Conservation (phyloP, 176 grass and related monocot species). For the Oryza officinalis region DNA sequence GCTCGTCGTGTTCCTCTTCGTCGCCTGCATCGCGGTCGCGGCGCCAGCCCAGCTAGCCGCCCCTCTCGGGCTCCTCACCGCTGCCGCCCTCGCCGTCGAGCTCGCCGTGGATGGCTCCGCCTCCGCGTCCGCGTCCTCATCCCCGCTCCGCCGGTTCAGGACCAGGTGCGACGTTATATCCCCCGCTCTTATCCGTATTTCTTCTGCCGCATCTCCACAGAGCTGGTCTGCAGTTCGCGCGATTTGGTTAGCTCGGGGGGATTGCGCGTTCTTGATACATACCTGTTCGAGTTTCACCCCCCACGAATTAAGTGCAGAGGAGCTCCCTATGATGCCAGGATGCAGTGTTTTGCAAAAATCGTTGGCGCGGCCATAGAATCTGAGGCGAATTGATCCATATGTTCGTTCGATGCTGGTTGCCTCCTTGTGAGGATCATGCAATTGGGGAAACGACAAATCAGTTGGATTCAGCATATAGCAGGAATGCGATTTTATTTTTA, state of each 20-base stretch:
- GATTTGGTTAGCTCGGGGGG: background rate
- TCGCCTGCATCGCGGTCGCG: slow-evolving; percentile 59
- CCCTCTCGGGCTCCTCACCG: slow-evolving; percentile 53
- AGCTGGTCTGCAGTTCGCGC: background rate
- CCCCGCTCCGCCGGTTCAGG: slow-evolving; percentile 54
- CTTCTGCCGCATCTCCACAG: background rate
- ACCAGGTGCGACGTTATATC: slow-evolving; percentile 44
- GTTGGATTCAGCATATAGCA: background rate
- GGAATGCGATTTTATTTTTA: background rate
- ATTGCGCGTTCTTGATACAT: background rate
- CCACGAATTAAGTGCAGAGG: background rate
- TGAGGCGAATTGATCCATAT: background rate
- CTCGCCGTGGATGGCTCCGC: slow-evolving; percentile 54
- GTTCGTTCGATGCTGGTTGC: background rate
- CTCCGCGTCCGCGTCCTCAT: background rate
- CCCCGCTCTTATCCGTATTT: too few species aligned
- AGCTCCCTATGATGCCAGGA: background rate
- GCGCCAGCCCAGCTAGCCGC: slow-evolving; percentile 55
- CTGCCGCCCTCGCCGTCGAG: slow-evolving; percentile 62
- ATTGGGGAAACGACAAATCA: background rate
- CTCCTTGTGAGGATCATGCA: background rate
- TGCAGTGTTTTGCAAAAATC: background rate
- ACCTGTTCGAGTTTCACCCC: background rate
- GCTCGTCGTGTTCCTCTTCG: slow-evolving; percentile 79
- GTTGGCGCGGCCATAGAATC: background rate